These are phyloP conservation scores for Symmetrospora coprosmae DNA, from an alignment of 768 basidiomycete genomes.

Conservation along the genomic window DNA sequence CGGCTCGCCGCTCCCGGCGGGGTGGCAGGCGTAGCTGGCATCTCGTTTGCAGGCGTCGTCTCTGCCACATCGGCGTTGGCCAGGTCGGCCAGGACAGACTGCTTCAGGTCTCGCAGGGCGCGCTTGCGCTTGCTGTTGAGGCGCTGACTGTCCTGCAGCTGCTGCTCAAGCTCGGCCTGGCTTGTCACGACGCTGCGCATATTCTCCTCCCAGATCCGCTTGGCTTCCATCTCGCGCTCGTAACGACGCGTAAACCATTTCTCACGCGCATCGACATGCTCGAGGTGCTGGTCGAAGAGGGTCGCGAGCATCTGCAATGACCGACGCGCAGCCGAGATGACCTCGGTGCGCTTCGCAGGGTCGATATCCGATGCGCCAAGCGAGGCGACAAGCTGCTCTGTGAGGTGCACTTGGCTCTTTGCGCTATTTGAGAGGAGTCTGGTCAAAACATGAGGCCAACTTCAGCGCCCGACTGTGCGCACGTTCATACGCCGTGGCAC, in stretches of 20 bases:
- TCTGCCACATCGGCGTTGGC: not conserved
- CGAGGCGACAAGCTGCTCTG: conserved; percentile 49
- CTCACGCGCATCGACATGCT: conserved; percentile 64
- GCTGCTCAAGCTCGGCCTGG: conserved; percentile 66
- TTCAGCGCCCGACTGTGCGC: not conserved
- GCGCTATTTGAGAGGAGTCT: conserved; percentile 34
- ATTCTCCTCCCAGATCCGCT: conserved; percentile 81
- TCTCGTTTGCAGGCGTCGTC: not conserved
- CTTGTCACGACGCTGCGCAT: conserved; percentile 69
- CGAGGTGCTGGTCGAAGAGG: conserved; percentile 40
- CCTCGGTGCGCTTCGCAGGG: conserved; percentile 41
- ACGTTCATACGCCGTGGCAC: not conserved
- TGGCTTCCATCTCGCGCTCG: conserved; percentile 50
- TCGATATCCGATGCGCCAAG: conserved; percentile 36
- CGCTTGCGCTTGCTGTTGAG: conserved; percentile 30
- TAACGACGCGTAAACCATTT: conserved; percentile 48
- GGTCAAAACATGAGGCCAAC: not conserved
- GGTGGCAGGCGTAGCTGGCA: too few species aligned
- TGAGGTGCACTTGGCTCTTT: conserved; percentile 61
- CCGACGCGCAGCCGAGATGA: conserved; percentile 43
- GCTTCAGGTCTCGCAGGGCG: conserved; percentile 29
- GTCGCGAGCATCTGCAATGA: conserved; percentile 48
- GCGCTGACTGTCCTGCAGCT: conserved; percentile 45
- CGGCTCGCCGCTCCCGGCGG: not conserved
- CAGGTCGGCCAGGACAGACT: not conserved